Evolutionary conservation across 139 green algal genomes (phyloP).

Genomic region (Picochlorum sp.): DNA sequence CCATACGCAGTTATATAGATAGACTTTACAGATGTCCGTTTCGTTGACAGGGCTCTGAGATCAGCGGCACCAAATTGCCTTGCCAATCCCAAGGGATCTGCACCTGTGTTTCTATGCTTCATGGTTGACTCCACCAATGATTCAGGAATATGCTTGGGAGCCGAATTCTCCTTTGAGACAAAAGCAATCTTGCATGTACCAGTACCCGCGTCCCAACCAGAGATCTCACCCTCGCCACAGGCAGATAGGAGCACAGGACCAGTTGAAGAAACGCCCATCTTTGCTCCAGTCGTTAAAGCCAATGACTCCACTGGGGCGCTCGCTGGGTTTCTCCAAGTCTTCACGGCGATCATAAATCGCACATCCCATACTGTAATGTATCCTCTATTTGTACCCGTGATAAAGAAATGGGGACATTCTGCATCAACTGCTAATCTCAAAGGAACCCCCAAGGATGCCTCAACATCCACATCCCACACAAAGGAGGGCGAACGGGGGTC

Average conservation of each 20-base stretch:
- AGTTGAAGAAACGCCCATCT: slow-evolving; percentile 16
- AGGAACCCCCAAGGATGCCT: slow-evolving; percentile 37
- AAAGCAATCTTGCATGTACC: slow-evolving; percentile 37
- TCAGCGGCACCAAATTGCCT: slow-evolving; percentile 34
- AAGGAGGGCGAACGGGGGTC: slow-evolving; percentile 51
- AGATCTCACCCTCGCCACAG: slow-evolving; percentile 61
- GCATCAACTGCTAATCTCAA: slow-evolving; percentile 28
- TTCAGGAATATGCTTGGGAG: slow-evolving; percentile 13
- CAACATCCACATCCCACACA: slow-evolving; percentile 48
- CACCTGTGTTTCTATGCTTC: background rate
- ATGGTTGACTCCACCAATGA: slow-evolving; percentile 21
- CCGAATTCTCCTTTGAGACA: slow-evolving; percentile 19
- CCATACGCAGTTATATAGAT: slow-evolving; percentile 51
- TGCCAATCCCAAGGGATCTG: slow-evolving; percentile 17
- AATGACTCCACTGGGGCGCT: slow-evolving; percentile 40
- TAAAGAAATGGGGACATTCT: slow-evolving; percentile 40
- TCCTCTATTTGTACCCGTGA: slow-evolving; percentile 55
- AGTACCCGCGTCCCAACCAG: slow-evolving; percentile 63
- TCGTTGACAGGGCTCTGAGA: slow-evolving; percentile 10
- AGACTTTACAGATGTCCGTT: slow-evolving; percentile 15
- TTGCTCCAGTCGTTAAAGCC: slow-evolving; percentile 36
- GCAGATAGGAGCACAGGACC: slow-evolving; percentile 67
- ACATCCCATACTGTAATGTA: slow-evolving; percentile 68
- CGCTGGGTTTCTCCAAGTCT: slow-evolving; percentile 22
- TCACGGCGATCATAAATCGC: slow-evolving; percentile 53